These are phyloP conservation scores for Trichoderma erinaceum DNA, from an alignment of 495 filamentous ascomycete species.

Conservation along the genomic window DNA sequence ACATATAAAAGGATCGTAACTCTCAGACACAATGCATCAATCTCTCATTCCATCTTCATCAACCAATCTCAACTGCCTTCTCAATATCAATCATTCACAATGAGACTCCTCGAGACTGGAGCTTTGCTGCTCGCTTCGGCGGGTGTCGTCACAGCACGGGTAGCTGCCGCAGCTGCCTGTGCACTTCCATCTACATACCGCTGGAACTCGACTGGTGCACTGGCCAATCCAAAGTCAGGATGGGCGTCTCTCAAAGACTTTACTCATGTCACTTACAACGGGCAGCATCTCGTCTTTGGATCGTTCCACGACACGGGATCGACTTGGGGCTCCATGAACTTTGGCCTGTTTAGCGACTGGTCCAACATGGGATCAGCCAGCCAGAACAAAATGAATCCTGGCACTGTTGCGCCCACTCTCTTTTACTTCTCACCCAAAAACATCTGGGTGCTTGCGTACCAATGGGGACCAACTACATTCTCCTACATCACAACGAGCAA, in stretches of 20 bases:
- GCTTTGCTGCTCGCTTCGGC: slow-evolving; percentile 23
- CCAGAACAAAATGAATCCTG: slow-evolving; percentile 44
- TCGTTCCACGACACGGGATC: slow-evolving; percentile 31
- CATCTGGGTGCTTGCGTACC: slow-evolving; percentile 55
- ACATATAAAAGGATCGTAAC: background rate
- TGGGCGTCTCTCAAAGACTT: slow-evolving; percentile 57
- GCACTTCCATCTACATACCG: slow-evolving; percentile 48
- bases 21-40: background rate
- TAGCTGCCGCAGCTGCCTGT: slow-evolving; percentile 28
- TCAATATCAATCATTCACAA: slow-evolving; percentile 16
- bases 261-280: slow-evolving; percentile 46
- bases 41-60: background rate
- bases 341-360: slow-evolving; percentile 51
- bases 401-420: slow-evolving; percentile 54
- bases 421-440: slow-evolving; percentile 57
- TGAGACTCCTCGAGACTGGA: slow-evolving; percentile 16
- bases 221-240: slow-evolving; percentile 45
- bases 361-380: slow-evolving; percentile 45
- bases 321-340: slow-evolving; percentile 52
- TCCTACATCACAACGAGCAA: slow-evolving; percentile 53
- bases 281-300: slow-evolving; percentile 52
- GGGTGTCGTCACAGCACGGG: slow-evolving; percentile 19
- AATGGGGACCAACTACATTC: slow-evolving; percentile 55
- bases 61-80: background rate
- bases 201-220: slow-evolving; percentile 46